Conservation (phyloP, 1,284 basidiomycete species). For the Wallemia mellicola region DNA sequence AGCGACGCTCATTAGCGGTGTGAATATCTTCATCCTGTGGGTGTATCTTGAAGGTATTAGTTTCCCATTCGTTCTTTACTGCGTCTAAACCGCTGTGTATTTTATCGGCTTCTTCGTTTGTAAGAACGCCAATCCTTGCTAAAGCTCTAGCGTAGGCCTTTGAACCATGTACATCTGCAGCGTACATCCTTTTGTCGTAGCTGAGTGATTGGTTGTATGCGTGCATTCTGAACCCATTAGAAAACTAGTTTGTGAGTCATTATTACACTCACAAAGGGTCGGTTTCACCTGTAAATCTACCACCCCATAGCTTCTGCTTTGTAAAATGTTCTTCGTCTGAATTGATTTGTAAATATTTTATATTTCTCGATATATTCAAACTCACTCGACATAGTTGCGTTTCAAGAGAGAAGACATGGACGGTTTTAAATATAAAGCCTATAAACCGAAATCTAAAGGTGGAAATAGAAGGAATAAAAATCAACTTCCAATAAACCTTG, state of each 20-base stretch:
- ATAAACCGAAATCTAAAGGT: not conserved
- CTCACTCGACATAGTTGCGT: too few species aligned
- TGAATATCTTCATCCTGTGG: constrained; percentile 93
- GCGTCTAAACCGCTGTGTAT: constrained; percentile 46
- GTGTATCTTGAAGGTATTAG: constrained; percentile 30
- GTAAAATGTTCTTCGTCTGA: constrained; percentile 14
- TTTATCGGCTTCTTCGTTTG: constrained; percentile 34
- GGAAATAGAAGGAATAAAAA: not conserved
- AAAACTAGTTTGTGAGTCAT: constrained; percentile 2
- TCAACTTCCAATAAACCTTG: not conserved
- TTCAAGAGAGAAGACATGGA: too few species aligned
- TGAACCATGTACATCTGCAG: constrained; percentile 70
- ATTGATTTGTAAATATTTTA: too few species aligned
- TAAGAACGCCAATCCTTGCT: constrained; percentile 45
- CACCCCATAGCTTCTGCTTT: constrained; percentile 20
- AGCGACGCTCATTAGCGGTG: constrained; percentile 87
- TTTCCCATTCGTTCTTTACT: constrained; percentile 58
- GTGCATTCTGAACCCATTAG: constrained; percentile 37
- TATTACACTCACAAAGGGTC: constrained; percentile 40
- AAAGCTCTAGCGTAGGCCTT: constrained; percentile 83
- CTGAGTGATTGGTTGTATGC: constrained; percentile 79
- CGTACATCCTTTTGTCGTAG: constrained; percentile 82
- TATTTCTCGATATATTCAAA: too few species aligned
- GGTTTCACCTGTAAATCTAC: constrained; percentile 58
- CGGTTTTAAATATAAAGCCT: not conserved